Conservation (phyloP, 164 flowering plant species). For the Euptelea pleiosperma region DNA sequence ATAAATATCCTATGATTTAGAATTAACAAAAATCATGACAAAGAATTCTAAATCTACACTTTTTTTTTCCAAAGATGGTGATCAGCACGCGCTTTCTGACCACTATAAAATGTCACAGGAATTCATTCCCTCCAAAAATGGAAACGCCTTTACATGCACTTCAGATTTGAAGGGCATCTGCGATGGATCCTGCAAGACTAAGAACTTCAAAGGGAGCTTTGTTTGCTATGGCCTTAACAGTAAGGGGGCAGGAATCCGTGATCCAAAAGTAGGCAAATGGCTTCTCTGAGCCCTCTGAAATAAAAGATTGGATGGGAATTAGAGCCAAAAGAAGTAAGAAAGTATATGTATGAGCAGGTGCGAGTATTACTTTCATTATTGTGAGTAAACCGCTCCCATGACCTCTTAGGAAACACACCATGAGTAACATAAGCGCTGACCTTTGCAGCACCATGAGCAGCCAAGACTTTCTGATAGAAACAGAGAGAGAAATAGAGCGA, state of each 20-base stretch:
- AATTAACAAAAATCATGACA: no score
- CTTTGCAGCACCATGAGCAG: slow-evolving; percentile 89
- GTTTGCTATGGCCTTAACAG: slow-evolving; percentile 73
- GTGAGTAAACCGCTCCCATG: slow-evolving; percentile 77
- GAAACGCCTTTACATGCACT: no score
- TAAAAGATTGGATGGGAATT: neutral
- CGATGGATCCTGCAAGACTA: slow-evolving; percentile 91
- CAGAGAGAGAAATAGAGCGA: neutral
- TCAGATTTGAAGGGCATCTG: slow-evolving; percentile 89
- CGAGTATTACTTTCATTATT: slow-evolving; percentile 44
- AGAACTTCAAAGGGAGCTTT: slow-evolving; percentile 87
- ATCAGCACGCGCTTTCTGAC: no score
- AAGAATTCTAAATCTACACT: no score
- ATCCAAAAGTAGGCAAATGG: slow-evolving; percentile 89
- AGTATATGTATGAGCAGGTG: neutral
- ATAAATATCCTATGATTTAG: no score
- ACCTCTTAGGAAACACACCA: slow-evolving; percentile 82
- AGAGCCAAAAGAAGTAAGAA: neutral
- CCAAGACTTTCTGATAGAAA: slow-evolving; percentile 73
- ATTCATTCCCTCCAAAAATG: no score
- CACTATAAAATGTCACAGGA: no score
- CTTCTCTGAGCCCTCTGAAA: slow-evolving; percentile 39
- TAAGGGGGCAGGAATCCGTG: slow-evolving; percentile 91
- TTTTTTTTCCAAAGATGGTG: no score
- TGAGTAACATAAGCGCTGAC: slow-evolving; percentile 97